Evolutionary conservation across 306 rosid genomes (phyloP).

Genomic region (Hippophae tibetana): DNA sequence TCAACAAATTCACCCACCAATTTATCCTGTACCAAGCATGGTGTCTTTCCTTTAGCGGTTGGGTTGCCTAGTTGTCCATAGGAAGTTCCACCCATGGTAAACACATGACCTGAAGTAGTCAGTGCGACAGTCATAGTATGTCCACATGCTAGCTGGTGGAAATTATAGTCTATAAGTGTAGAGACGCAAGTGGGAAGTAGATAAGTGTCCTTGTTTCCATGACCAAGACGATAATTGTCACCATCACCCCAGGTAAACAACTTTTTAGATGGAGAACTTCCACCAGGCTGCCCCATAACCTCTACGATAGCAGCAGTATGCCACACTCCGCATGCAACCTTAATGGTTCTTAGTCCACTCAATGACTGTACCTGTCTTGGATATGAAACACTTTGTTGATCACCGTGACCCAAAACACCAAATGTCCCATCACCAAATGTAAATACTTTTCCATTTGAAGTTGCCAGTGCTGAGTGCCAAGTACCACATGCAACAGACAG

Average conservation of each 20-base stretch:
- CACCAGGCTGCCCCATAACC: slow-evolving; percentile 43
- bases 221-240: slow-evolving; percentile 78
- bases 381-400: slow-evolving; percentile 46
- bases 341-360: slow-evolving; percentile 60
- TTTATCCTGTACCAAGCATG: slow-evolving; percentile 69
- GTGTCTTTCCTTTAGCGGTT: slow-evolving; percentile 59
- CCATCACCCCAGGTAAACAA: slow-evolving; percentile 99
- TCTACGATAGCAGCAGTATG: slow-evolving; percentile 96
- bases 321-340: slow-evolving; percentile 96
- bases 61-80: slow-evolving; percentile 90
- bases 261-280: slow-evolving; percentile 42
- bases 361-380: slow-evolving; percentile 71
- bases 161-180: slow-evolving; percentile 68
- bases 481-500: slow-evolving; percentile 80
- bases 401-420: slow-evolving; percentile 93
- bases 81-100: slow-evolving; percentile 62
- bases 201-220: slow-evolving; percentile 62
- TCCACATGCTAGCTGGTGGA: slow-evolving; percentile 86
- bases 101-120: slow-evolving; percentile 85
- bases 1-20: slow-evolving; percentile 83
- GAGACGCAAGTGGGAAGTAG: slow-evolving; percentile 82
- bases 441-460: slow-evolving; percentile 62
- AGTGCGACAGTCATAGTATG: slow-evolving; percentile 74
- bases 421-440: slow-evolving; percentile 92
- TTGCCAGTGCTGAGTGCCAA: slow-evolving; percentile 86